These are phyloP conservation scores for Malassezia furfur DNA, from an alignment of 1,284 basidiomycete species.

Conservation along the genomic window DNA sequence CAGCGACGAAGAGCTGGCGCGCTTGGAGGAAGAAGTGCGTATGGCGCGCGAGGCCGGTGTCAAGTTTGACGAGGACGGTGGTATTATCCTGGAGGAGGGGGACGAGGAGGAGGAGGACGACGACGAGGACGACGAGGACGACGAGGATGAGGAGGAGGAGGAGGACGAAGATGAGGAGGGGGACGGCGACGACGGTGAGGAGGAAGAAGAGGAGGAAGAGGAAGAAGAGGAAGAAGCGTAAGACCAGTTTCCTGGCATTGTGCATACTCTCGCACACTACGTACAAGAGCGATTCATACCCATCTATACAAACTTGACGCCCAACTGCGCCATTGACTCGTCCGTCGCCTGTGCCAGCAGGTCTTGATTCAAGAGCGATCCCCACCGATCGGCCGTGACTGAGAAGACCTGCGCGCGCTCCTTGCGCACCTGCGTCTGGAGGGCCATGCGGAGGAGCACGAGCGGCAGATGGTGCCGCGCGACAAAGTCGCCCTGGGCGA, in stretches of 20 bases:
- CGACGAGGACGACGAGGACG: constrained; percentile 14
- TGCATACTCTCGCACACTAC: not conserved
- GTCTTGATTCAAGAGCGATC: not conserved
- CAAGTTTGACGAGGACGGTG: constrained; percentile 17
- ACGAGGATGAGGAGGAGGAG: constrained; percentile 1
- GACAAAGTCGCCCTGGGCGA: constrained; percentile 52
- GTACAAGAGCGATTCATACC: constrained; percentile 1
- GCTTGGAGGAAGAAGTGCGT: constrained; percentile 17
- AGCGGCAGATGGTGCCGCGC: constrained; percentile 43
- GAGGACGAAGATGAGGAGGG: constrained; percentile 20
- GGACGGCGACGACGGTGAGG: constrained; percentile 15
- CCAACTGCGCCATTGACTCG: constrained; percentile 1
- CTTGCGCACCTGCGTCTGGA: constrained; percentile 1
- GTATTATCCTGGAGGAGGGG: constrained; percentile 19
- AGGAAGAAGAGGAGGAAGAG: constrained; percentile 16
- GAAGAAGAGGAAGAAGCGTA: constrained; percentile 7
- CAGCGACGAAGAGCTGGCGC: constrained; percentile 18
- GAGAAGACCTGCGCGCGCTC: constrained; percentile 16
- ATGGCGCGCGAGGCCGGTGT: constrained; percentile 14
- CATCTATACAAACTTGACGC: constrained; percentile 18
- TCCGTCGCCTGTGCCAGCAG: not conserved
- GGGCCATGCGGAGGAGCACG: constrained; percentile 4
- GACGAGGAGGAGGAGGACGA: constrained; percentile 13
- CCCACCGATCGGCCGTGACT: not conserved
- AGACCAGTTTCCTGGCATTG: not conserved